phyloP scores from a whole-genome alignment of 495 filamentous ascomycete species.

The Daldinia grandis region DNA sequence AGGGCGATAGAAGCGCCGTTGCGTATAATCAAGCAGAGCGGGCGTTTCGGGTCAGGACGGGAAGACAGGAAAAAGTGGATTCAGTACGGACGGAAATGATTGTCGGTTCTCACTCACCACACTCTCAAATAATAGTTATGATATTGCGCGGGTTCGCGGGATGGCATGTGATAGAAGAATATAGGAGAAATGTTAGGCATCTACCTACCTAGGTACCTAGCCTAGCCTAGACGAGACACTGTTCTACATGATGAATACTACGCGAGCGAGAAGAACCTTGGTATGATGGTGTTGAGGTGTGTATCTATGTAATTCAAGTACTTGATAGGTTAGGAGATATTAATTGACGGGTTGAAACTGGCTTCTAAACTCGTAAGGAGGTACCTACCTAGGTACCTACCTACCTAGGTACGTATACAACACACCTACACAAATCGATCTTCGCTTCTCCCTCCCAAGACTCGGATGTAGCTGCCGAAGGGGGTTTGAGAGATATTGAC shows the following conservation, averaged over 20 bases:
- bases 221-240: background rate
- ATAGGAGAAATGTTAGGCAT: too few species aligned
- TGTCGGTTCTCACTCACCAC: constrained; percentile 16
- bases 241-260: constrained; percentile 12
- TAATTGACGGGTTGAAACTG: too few species aligned
- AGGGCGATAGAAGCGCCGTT: constrained; percentile 12
- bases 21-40: constrained; percentile 24
- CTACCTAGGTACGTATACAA: too few species aligned
- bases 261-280: background rate
- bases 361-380: too few species aligned
- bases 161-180: background rate
- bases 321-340: background rate
- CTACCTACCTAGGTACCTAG: too few species aligned
- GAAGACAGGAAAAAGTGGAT: constrained; percentile 11
- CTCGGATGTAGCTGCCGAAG: constrained; percentile 36
- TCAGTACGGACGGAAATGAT: background rate
- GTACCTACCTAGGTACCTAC: too few species aligned
- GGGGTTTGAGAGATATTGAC: background rate
- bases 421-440: too few species aligned
- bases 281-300: background rate
- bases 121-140: background rate
- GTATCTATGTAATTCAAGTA: constrained; percentile 22
- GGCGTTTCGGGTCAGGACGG: constrained; percentile 27
- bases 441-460: background rate
- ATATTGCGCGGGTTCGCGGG: background rate